Evolutionary conservation across 2,329 filamentous ascomycete genomes (phyloP).

Genomic region (Fusarium humuli): DNA sequence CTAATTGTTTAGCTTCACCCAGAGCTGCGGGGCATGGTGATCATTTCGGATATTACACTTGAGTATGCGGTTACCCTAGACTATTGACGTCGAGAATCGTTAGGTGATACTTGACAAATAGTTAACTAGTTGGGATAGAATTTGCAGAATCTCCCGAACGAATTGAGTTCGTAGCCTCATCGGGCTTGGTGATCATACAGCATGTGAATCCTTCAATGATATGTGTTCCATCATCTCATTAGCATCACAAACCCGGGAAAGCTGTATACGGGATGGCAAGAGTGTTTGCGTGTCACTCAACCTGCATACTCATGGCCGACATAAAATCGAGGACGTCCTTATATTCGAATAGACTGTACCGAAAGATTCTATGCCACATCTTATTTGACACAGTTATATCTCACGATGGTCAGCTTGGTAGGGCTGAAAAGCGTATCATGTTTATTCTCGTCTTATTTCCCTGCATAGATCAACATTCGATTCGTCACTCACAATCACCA

Average conservation of each 20-base stretch:
- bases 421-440: neutral
- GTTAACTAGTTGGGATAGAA: neutral
- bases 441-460: conserved; percentile 26
- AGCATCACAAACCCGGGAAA: neutral
- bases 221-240: neutral
- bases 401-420: neutral
- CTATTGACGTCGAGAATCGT: neutral
- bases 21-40: neutral
- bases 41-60: neutral
- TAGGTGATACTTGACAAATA: neutral
- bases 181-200: neutral
- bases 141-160: neutral
- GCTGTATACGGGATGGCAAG: no score
- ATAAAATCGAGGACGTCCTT: neutral
- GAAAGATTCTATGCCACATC: neutral
- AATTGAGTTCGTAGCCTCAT: neutral
- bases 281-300: neutral
- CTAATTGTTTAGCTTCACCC: neutral
- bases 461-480: neutral
- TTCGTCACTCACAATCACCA: neutral
- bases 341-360: neutral
- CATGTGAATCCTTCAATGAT: neutral
- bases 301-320: neutral
- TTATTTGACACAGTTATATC: neutral
- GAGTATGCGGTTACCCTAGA: conserved; percentile 1